These are phyloP conservation scores for Fibroporia radiculosa DNA, from an alignment of 768 basidiomycete species.

Conservation along the genomic window DNA sequence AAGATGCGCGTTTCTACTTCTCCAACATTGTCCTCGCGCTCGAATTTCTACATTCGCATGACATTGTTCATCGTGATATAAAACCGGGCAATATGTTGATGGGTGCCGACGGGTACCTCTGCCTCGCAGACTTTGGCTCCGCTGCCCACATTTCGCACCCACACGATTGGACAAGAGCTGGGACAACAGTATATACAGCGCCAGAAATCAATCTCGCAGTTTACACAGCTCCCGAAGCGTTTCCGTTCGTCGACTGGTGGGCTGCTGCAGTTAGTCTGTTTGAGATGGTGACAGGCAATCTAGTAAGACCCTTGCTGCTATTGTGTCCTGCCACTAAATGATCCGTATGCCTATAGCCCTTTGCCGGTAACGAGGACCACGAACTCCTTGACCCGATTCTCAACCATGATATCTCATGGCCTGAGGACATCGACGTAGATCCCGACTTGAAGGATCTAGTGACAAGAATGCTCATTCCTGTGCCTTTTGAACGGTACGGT, in stretches of 20 bases:
- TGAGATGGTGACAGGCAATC: conserved; percentile 40
- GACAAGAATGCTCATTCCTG: conserved; percentile 29
- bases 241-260: conserved; percentile 42
- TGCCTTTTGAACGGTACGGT: conserved; percentile 28
- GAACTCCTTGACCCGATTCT: not conserved
- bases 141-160: conserved; percentile 12
- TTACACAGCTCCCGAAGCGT: not conserved
- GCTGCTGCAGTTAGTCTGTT: conserved; percentile 41
- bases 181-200: not conserved
- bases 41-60: conserved; percentile 35
- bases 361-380: not conserved
- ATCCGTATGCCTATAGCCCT: not conserved
- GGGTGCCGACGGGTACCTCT: conserved; percentile 47
- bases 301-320: conserved; percentile 18
- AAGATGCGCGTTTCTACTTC: conserved; percentile 41
- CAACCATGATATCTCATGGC: not conserved
- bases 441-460: conserved; percentile 33
- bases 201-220: not conserved
- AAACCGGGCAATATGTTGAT: conserved; percentile 54
- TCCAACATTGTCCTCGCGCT: conserved; percentile 47
- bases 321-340: not conserved
- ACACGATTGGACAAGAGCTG: not conserved
- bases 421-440: conserved; percentile 4
- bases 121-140: conserved; percentile 44
- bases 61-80: conserved; percentile 46